These are phyloP conservation scores for Tolypocladium sp. DNA, from an alignment of 2,329 filamentous ascomycete genomes.

Conservation along the genomic window DNA sequence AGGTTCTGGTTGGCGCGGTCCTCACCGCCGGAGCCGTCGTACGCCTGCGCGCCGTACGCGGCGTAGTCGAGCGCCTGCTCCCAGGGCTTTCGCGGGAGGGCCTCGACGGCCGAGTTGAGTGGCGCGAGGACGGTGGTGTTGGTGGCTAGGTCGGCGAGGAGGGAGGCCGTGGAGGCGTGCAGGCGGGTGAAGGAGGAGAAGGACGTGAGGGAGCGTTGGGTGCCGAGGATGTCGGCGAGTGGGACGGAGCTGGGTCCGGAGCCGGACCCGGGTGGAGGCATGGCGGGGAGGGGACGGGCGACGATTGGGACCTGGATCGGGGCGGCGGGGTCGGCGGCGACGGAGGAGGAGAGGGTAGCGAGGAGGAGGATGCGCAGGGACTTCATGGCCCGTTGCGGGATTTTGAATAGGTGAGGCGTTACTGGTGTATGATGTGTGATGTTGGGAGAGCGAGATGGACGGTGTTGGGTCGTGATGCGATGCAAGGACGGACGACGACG, in stretches of 20 bases:
- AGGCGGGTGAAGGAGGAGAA: conserved; percentile 77
- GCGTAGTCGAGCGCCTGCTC: conserved; percentile 67
- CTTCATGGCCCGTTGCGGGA: conserved; percentile 1
- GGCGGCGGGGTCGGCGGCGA: conserved; percentile 4
- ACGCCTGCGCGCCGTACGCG: conserved; percentile 57
- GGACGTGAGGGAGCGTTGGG: conserved; percentile 69
- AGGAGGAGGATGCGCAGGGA: conserved; percentile 3
- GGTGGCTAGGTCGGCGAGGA: conserved; percentile 54
- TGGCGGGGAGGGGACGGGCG: conserved; percentile 12
- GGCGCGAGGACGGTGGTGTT: conserved; percentile 87
- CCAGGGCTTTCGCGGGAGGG: conserved; percentile 79
- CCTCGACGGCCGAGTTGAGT: conserved; percentile 70
- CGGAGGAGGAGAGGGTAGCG: background rate
- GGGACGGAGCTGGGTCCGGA: conserved; percentile 43
- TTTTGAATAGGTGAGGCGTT: background rate
- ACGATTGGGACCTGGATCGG: conserved; percentile 7
- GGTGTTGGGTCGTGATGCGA: background rate
- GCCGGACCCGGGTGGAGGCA: conserved; percentile 6
- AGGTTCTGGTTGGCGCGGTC: conserved; percentile 72
- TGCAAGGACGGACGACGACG: background rate
- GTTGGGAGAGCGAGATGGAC: background rate
- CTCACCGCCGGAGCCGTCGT: conserved; percentile 65
- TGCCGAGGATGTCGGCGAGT: conserved; percentile 77
- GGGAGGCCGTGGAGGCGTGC: conserved; percentile 56
- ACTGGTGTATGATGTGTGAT: background rate